Evolutionary conservation across 1,284 basidiomycete genomes (phyloP).

Genomic region (Melampsora occidentalis): DNA sequence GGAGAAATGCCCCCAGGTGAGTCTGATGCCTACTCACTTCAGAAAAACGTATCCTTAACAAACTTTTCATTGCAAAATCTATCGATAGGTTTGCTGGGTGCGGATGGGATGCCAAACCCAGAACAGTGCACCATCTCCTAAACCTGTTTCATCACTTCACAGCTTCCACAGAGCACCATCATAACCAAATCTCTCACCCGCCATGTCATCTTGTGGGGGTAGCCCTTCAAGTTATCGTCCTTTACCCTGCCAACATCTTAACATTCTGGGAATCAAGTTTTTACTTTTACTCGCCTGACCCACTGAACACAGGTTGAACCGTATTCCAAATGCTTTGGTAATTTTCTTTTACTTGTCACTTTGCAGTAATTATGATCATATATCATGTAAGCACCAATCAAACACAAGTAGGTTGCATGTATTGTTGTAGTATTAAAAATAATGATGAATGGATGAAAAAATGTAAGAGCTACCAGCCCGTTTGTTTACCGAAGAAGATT

Average conservation of each 20-base stretch:
- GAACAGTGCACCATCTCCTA: slow-evolving; percentile 34
- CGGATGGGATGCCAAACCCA: slow-evolving; percentile 37
- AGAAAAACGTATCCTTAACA: not conserved
- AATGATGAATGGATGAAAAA: no score
- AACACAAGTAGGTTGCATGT: no score
- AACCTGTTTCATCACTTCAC: not conserved
- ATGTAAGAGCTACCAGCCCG: slow-evolving; percentile 43
- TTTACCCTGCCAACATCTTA: not conserved
- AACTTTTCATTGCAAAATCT: not conserved
- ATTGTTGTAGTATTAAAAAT: no score
- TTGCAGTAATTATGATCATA: no score
- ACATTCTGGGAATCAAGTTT: not conserved
- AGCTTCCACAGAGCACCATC: no score
- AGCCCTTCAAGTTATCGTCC: no score
- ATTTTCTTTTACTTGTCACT: no score
- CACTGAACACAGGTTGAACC: not conserved
- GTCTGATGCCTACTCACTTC: not conserved
- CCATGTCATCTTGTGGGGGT: no score
- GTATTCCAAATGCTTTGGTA: no score
- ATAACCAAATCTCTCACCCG: no score
- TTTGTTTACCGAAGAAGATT: slow-evolving; percentile 5
- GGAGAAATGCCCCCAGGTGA: slow-evolving; percentile 77
- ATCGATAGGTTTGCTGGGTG: slow-evolving; percentile 31
- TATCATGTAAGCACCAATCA: no score
- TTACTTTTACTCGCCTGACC: not conserved